Evolutionary conservation across 2,329 filamentous ascomycete species (phyloP), one percentile per base, ranked within the genome.

Genomic region (Pestalotiopsis sp.): DNA sequence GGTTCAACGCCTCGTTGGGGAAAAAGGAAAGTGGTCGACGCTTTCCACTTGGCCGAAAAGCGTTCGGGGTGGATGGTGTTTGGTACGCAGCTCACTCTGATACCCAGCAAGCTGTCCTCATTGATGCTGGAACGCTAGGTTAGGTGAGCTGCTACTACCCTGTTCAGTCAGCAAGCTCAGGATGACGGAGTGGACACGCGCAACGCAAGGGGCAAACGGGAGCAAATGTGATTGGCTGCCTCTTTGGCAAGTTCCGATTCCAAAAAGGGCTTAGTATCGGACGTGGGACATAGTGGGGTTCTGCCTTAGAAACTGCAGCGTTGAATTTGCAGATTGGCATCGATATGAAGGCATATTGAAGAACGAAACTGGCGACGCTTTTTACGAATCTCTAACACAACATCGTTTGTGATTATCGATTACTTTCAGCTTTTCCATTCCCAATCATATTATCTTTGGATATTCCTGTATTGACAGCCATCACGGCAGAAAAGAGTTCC

Each of bases 21-120:
- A 52, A n/a, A 52, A n/a, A n/a, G 7, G 4, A 52, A 52, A 52
- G 45, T 52, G 45, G 45, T 52, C n/a, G 45, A n/a, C 45, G 45
- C 45, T 52, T 17, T 52, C 17, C n/a, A 52, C 45, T 52, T 52
- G 45, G 45, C 45, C 14, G 20, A 9, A 52, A 52, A 52, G 27
- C 27, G 27, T 7, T 31, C 27, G 27, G 27, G 27, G 7, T 52
- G 45, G n/a, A n/a, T 52, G 45, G 25, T 27, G 31, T 59, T 20
- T 20, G 45, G 20, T 14, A 27, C 14, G n/a, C 20, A 36, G 31
- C 31, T 60, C 57, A 23, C 25, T 27, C 31, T 60, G 57, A n/a
- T 27, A 60, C 25, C 58, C 27, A 61, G 65, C 67, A 70, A 68
- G 67, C 69, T 70, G 69, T 64, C 67, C 67, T 69, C 45, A 70